Evolutionary conservation across 768 basidiomycete species (phyloP), one percentile per base, ranked within the genome.

Genomic region (Plicaturopsis crispa): DNA sequence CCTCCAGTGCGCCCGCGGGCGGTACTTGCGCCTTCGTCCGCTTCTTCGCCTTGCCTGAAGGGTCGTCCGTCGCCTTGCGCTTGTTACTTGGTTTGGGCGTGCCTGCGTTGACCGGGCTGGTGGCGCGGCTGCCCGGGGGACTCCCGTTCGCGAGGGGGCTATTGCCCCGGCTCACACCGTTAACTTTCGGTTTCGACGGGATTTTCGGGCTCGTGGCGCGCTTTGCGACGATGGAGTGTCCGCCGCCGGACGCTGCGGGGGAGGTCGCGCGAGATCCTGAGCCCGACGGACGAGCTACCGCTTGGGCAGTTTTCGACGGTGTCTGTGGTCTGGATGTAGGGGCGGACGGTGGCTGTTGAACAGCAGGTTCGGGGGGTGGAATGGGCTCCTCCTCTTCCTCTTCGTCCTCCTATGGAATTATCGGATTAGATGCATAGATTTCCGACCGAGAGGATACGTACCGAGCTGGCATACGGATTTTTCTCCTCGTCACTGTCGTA

Each of bases 401-500:
- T 33, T 84, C 77, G 49, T 74, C 72, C 75, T 80, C 46, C 17
- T 41, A 26, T 32, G n/a, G n/a, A 36, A 39, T 4, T 33, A 28
- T 49, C 30, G 43, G 37, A 35, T 8, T 14, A 36, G 35, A 41
- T 38, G 41, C 46, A 31, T 48, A 24, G 20, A 24, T 37, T 19
- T 26, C 14, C 24, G 31, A 23, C 2, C 4, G 30, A 40, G 31
- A 1, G 23, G 28, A 35, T 24, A 61, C 82, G 50, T 55, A 79
- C 87, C 50, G 80, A 83, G 53, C 75, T 81, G 1, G 80, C 80
- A 52, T 89, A 90, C 4, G 88, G 88, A 56, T 91, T 87, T 51
- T 75, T 72, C 31, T 88, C 83, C 16, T 90, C 85, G 32, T 89
- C 87, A 36, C 78, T 82, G 12, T 90, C 88, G 52, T 90, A 89